Evolutionary conservation across 257 asterid species (phyloP).

Genomic region (Hygrophila difformis): DNA sequence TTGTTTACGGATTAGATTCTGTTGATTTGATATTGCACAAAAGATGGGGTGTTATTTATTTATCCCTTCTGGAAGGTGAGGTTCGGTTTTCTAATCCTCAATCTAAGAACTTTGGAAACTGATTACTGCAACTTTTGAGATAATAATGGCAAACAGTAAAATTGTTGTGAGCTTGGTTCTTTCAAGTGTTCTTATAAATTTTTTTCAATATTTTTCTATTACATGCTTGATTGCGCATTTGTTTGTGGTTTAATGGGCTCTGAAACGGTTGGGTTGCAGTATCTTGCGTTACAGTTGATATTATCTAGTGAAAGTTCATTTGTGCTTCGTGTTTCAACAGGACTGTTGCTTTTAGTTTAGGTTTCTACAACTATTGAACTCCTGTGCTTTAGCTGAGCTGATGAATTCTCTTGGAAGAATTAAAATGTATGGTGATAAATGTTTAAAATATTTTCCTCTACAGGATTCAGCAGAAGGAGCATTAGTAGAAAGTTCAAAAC

Average conservation of each 20-base stretch:
- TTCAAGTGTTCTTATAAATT: slow-evolving; percentile 2
- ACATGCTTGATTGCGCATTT: background rate
- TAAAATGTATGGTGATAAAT: too few relatives aligned
- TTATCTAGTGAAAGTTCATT: background rate
- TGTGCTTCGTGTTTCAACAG: slow-evolving; percentile 12
- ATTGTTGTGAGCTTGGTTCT: background rate
- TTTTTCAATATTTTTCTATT: background rate
- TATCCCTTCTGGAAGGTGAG: slow-evolving; percentile 6
- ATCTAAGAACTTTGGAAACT: background rate
- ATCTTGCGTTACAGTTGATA: too few relatives aligned
- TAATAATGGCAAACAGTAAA: slow-evolving; percentile 2
- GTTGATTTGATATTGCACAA: slow-evolving; percentile 4
- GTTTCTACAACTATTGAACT: too few relatives aligned
- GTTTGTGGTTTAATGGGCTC: slow-evolving; percentile 11
- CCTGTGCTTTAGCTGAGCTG: slow-evolving; percentile 15
- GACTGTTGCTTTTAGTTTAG: slow-evolving; percentile 1
- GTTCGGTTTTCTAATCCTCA: slow-evolving; percentile 1
- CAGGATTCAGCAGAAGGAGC: slow-evolving; percentile 52
- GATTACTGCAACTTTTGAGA: background rate
- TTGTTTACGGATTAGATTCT: slow-evolving; percentile 5
- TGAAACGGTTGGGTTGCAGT: slow-evolving; percentile 6
- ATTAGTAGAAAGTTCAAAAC: slow-evolving; percentile 35
- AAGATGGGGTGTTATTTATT: slow-evolving; percentile 7
- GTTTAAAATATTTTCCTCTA: slow-evolving; percentile 15
- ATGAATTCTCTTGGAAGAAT: slow-evolving; percentile 17